Evolutionary conservation across 1,284 basidiomycete genomes (phyloP).

Genomic region (Porphyrellus sp.): DNA sequence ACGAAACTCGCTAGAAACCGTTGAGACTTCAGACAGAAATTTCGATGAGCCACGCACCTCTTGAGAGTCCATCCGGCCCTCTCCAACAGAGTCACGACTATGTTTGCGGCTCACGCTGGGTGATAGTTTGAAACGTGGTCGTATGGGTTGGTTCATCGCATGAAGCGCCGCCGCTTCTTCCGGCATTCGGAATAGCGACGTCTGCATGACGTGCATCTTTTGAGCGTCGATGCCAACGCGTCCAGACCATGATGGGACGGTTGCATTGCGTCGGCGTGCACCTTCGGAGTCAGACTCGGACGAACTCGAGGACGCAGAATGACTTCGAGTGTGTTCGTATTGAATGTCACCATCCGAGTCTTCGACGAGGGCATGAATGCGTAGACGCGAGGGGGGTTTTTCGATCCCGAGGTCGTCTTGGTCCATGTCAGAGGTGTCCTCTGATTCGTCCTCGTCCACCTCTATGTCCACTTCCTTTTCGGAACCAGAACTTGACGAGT

Average conservation of each 20-base stretch:
- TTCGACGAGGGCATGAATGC: constrained; percentile 45
- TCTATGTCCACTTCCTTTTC: constrained; percentile 25
- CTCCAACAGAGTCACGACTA: constrained; percentile 72
- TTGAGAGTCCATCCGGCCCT: constrained; percentile 61
- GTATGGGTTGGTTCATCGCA: constrained; percentile 44
- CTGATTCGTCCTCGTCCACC: constrained; percentile 40
- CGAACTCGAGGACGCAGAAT: constrained; percentile 34
- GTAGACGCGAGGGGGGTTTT: constrained; percentile 27
- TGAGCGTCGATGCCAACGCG: constrained; percentile 74
- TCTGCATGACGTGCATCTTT: constrained; percentile 90
- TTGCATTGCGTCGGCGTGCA: constrained; percentile 23
- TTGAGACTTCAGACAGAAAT: constrained; percentile 5
- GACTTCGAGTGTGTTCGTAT: constrained; percentile 38
- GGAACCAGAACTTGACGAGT: constrained; percentile 23
- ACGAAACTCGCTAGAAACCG: constrained; percentile 62
- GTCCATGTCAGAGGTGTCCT: constrained; percentile 46
- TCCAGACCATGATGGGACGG: constrained; percentile 59
- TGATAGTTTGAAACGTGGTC: constrained; percentile 37
- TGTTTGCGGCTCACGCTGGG: constrained; percentile 57
- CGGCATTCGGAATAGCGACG: constrained; percentile 75
- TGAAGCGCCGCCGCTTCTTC: constrained; percentile 63
- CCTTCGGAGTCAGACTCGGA: constrained; percentile 37
- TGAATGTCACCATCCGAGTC: constrained; percentile 52
- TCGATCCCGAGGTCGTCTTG: constrained; percentile 44
- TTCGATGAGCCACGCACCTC: constrained; percentile 45